Percentiles rank a stretch among this genome's conserved stretches.
Conservation (phyloP, 768 basidiomycete species). For the Psilocybe tampanensis region DNA sequence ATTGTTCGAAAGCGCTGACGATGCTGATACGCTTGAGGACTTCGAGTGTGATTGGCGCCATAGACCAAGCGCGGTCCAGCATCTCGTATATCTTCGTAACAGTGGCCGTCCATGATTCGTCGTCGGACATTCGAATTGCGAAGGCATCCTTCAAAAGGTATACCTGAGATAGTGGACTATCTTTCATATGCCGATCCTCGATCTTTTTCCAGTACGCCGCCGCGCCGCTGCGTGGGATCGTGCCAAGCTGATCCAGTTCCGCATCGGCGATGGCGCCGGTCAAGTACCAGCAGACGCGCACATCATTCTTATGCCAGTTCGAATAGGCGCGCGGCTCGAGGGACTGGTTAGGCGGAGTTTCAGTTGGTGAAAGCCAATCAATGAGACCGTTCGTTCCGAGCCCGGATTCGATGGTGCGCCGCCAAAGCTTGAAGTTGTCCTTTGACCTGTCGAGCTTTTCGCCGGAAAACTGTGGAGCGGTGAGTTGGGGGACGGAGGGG, state of each 20-base stretch:
- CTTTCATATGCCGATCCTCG: constrained; percentile 5
- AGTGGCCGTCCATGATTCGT: neutral
- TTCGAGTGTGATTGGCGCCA: neutral
- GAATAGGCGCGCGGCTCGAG: constrained; percentile 1
- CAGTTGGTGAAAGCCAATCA: neutral
- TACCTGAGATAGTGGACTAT: constrained; percentile 23
- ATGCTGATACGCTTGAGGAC: neutral
- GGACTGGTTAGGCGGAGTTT: neutral
- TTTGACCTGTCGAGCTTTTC: neutral
- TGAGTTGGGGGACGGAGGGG: neutral
- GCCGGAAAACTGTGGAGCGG: neutral
- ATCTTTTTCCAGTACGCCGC: constrained; percentile 9
- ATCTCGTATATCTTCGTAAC: neutral
- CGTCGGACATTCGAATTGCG: neutral
- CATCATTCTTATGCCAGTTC: constrained; percentile 18
- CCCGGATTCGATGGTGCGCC: no score
- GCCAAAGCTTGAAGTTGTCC: neutral
- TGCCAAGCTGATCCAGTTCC: neutral
- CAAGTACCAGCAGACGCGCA: constrained; percentile 3
- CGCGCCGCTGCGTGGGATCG: neutral
- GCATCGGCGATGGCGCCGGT: neutral
- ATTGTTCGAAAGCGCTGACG: neutral
- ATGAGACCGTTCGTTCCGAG: neutral
- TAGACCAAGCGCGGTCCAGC: neutral
- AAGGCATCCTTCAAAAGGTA: constrained; percentile 15